Conservation (phyloP, 2,329 filamentous ascomycete species). For the Ophioceras dolichostomum region DNA sequence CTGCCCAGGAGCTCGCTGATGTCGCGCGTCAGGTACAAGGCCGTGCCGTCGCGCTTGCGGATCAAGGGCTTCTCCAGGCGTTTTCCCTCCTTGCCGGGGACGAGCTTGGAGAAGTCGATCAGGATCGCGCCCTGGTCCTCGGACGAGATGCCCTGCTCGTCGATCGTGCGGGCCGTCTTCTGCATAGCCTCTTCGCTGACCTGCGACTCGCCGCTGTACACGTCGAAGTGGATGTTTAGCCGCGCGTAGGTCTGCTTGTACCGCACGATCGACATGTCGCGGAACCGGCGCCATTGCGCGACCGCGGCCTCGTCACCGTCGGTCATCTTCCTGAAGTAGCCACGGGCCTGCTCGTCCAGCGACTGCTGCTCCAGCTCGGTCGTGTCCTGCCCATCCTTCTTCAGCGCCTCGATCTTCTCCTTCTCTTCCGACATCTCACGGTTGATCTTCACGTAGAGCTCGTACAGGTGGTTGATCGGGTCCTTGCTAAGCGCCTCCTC, state of each 20-base stretch:
- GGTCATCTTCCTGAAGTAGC: slow-evolving; percentile 62
- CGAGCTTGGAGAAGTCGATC: slow-evolving; percentile 58
- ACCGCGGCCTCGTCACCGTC: slow-evolving; percentile 50
- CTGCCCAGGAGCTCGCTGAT: slow-evolving; percentile 62
- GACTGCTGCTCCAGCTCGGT: slow-evolving; percentile 37
- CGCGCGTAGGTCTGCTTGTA: slow-evolving; percentile 59
- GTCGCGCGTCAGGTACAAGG: slow-evolving; percentile 67
- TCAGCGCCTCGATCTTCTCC: slow-evolving; percentile 46
- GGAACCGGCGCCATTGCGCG: slow-evolving; percentile 51
- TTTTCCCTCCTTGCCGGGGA: slow-evolving; percentile 55
- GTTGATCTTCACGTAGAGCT: slow-evolving; percentile 73
- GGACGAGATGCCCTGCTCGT: slow-evolving; percentile 51
- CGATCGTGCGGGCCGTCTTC: slow-evolving; percentile 46
- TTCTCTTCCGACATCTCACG: slow-evolving; percentile 54
- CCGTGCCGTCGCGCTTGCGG: slow-evolving; percentile 62
- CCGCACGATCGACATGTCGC: slow-evolving; percentile 52
- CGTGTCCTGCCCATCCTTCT: slow-evolving; percentile 38
- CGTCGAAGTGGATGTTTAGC: slow-evolving; percentile 60
- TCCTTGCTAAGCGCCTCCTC: slow-evolving; percentile 60
- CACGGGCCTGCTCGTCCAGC: slow-evolving; percentile 62
- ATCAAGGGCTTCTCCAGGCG: slow-evolving; percentile 59
- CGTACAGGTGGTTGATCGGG: slow-evolving; percentile 71
- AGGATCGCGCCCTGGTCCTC: slow-evolving; percentile 62
- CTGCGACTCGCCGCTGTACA: slow-evolving; percentile 65
- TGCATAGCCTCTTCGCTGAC: slow-evolving; percentile 57